Conservation (phyloP, 495 filamentous ascomycete genomes). For the Mytilinidion resinicola region DNA sequence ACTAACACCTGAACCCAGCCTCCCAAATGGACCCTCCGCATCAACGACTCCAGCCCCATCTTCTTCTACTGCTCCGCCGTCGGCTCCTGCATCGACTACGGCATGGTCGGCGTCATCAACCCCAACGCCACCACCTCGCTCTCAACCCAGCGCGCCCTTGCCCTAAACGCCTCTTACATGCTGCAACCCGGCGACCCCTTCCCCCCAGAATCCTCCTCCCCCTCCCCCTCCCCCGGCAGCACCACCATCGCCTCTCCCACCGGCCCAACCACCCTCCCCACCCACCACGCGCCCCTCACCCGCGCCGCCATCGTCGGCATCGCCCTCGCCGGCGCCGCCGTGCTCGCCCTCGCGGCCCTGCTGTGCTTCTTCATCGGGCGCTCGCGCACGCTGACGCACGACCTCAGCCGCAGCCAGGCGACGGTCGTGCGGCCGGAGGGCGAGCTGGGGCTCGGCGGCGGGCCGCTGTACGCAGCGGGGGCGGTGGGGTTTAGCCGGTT, state of each 20-base stretch:
- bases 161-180: conserved; percentile 32
- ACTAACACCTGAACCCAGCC: not conserved
- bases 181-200: conserved; percentile 40
- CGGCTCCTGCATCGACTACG: conserved; percentile 34
- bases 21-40: conserved; percentile 40
- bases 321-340: conserved; percentile 37
- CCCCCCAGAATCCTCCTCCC: conserved; percentile 26
- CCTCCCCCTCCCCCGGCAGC: conserved; percentile 18
- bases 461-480: too few species aligned
- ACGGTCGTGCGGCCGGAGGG: not conserved
- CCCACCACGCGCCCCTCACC: conserved; percentile 25
- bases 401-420: conserved; percentile 7
- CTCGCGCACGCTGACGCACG: conserved; percentile 19
- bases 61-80: conserved; percentile 57
- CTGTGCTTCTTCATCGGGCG: conserved; percentile 40
- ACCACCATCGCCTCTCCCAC: conserved; percentile 11
- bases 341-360: conserved; percentile 35
- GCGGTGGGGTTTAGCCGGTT: too few species aligned
- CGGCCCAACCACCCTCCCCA: conserved; percentile 2
- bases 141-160: conserved; percentile 25
- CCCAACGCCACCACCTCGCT: conserved; percentile 33
- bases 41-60: conserved; percentile 54
- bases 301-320: conserved; percentile 44
- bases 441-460: too few species aligned
- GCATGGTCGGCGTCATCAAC: conserved; percentile 46